These are phyloP conservation scores for Beta corolliflora DNA, from an alignment of 179 eudicot species.

Conservation along the genomic window DNA sequence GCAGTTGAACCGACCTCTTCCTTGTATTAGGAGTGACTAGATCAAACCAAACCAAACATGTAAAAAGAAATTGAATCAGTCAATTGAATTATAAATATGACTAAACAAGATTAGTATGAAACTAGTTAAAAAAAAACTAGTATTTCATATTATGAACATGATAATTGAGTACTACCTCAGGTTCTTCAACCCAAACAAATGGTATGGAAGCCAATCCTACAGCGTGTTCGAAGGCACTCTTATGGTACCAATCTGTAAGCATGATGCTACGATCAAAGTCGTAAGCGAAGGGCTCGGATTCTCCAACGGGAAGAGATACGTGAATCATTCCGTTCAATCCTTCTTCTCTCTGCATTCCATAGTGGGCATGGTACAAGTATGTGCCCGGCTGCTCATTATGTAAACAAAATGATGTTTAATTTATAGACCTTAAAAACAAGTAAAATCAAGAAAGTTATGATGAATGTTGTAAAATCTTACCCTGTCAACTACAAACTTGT, in stretches of 20 bases:
- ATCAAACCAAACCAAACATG: background rate
- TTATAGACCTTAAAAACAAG: background rate
- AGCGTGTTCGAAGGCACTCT: constrained; percentile 59
- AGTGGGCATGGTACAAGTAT: constrained; percentile 81
- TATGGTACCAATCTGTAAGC: constrained; percentile 83
- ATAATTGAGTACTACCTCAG: constrained; percentile 49
- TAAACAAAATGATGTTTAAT: background rate
- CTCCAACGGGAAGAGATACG: constrained; percentile 56
- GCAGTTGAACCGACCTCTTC: constrained; percentile 69
- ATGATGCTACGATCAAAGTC: constrained; percentile 66
- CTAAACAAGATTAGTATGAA: background rate
- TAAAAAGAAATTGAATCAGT: background rate
- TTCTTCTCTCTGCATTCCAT: constrained; percentile 78
- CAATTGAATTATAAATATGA: background rate
- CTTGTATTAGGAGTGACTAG: constrained; percentile 78
- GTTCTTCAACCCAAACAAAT: constrained; percentile 84
- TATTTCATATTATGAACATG: background rate
- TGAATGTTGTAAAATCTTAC: constrained; percentile 33
- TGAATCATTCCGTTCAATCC: constrained; percentile 71
- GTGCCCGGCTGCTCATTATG: constrained; percentile 64
- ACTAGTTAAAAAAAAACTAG: background rate
- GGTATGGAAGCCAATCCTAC: constrained; percentile 66
- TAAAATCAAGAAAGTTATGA: no score
- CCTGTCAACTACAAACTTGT: constrained; percentile 73
- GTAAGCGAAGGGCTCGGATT: constrained; percentile 62